Base-by-base conservation (phyloP, 2,329 filamentous ascomycete genomes). In the Fusarium acutatum region DNA sequence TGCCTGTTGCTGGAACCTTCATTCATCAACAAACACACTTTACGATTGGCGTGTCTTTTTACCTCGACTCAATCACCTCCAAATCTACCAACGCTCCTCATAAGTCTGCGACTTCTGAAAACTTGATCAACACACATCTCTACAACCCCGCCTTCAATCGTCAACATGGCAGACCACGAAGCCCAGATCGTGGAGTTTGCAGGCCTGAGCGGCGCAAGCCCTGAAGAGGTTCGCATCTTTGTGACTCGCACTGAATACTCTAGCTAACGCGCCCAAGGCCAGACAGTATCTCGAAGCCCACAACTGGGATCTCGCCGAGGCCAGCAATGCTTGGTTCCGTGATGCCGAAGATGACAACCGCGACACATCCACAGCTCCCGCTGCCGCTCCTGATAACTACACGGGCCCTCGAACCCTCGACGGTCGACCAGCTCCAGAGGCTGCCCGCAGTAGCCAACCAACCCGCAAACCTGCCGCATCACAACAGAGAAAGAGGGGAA, bases 291-390 rank as follows among this genome's bases (percentile, higher is more conserved):
- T 96, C 13, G 84, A 86, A 28, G 87, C 88, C 40, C 90, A 88
- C 77, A 83, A 88, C 72, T 94, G 93, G 91, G 88, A 94, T 77
- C 83, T 94, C 47, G 85, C 88, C 73, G 83, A 86, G 15, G 92
- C 92, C 22, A 87, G 89, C 60, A 86, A 89, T 35, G 87, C 89
- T 57, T 93, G 87, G 83, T 94, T 89, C 78, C 85, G 86, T 68
- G 86, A 77, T 37, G 76, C 69, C 32, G 76, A 89, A 64, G 83
- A 86, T 38, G 89, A 91, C 32, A 86, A 84, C 67, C 83, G 85
- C 71, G 80, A 78, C 28, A 81, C 84, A 40, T 79, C 84, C 67
- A 84, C 83, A 52, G 83, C 85, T 60, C 84, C 85, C 40, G 32
- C 68, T 41, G 46, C 70, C n/a, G 52, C 60, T 11, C 67, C 71